Conservation (phyloP, 805 yeast genomes). For the Tetrapisispora phaffii region DNA sequence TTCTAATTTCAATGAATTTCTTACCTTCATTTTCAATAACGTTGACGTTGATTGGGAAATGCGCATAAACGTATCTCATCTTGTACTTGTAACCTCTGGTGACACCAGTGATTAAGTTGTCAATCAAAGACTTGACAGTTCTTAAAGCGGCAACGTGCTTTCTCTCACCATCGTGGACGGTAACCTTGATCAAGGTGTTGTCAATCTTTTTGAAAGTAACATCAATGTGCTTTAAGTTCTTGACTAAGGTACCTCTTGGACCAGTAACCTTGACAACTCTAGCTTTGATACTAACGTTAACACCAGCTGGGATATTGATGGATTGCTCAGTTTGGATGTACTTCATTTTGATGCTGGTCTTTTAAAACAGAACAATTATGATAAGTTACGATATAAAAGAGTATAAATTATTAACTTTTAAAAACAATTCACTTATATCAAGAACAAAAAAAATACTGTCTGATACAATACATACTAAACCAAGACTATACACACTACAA, state of each 20-base stretch:
- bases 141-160: conserved; percentile 99
- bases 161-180: conserved; percentile 98
- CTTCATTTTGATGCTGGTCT: conserved; percentile 43
- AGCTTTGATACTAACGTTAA: conserved; percentile 82
- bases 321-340: conserved; percentile 80
- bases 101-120: conserved; percentile 96
- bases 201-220: conserved; percentile 80
- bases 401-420: no score
- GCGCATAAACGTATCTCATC: conserved; percentile 99
- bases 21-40: conserved; percentile 68
- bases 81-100: conserved; percentile 98
- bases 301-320: conserved; percentile 86
- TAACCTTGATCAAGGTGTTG: conserved; percentile 56
- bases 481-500: no score
- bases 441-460: no score
- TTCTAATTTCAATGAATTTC: conserved; percentile 88
- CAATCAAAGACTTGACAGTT: conserved; percentile 91
- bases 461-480: no score
- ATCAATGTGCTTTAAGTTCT: conserved; percentile 89
- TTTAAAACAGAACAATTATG: neutral
- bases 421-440: no score
- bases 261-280: conserved; percentile 86
- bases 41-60: conserved; percentile 99
- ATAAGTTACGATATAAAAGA: neutral
- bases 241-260: conserved; percentile 91